Base-by-base conservation (phyloP, 2,329 filamentous ascomycete species). In the Colletotrichum agaves region DNA sequence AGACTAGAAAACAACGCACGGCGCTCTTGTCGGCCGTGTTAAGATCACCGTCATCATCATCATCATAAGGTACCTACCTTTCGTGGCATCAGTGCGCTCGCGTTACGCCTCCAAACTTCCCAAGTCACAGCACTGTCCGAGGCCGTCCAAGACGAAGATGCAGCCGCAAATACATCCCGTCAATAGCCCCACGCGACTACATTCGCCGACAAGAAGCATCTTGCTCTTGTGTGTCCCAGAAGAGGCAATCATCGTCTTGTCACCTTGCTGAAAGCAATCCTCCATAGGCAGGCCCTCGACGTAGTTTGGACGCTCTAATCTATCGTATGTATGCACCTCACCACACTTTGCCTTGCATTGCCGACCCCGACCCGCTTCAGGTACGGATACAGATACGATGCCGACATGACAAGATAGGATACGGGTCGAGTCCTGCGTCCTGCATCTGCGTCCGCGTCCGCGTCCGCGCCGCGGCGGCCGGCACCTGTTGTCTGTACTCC, bases 111-210 rank as follows among this genome's bases (percentile, higher is more conserved):
- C 67, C 59, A 68, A 68, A 59, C 67, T 46, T 56, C 27, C 21
- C 49, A 23, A 35, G 67, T 70, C 67, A 70, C 67, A 68, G 67
- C 67, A 47, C 41, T 41, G 64, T 68, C 67, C 67, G 67, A 70
- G 67, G 64, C 41, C 63, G 35, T 47, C 61, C 65, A 52, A 55
- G 61, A 56, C 39, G 41, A 31, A 39, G 33, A 63, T 59, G 21
- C 41, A 39, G 23, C 12, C 37, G 52, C 49, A 56, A 7, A 56
- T 37, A 27, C 4, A 21, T 49, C 46, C 46, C 13, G 46, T 27
- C 46, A 7, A 27, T 49, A n/a, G 31, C 46, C 13, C 46, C 46
- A 31, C 8, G 8, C 27, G 5, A 27, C 27, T 7, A 27, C 8
- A 27, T 7, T 27, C 27, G 27, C 27, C 6, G 27, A 27, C 27